phyloP scores from a whole-genome alignment of 495 filamentous ascomycete species.

The Chaetomium fimeti region DNA sequence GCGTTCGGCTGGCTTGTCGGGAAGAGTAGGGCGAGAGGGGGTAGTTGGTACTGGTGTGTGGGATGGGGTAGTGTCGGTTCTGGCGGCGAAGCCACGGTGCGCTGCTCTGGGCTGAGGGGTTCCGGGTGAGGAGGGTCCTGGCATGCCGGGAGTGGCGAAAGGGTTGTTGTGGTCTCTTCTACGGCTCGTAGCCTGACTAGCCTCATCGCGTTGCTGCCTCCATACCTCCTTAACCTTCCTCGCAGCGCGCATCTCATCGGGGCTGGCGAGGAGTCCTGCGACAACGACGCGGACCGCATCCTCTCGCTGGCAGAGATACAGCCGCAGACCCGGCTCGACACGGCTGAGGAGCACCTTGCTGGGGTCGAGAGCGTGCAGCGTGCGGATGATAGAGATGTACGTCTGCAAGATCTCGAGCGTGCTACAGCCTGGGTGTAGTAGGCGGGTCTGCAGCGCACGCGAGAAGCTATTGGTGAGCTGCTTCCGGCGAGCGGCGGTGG shows the following conservation, averaged over 20 bases:
- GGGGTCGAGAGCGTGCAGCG: conserved; percentile 84
- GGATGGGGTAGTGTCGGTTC: not conserved
- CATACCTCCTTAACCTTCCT: conserved; percentile 41
- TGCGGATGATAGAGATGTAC: conserved; percentile 89
- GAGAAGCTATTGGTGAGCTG: conserved; percentile 73
- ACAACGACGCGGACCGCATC: conserved; percentile 89
- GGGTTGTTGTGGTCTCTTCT: not conserved
- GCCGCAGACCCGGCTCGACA: conserved; percentile 75
- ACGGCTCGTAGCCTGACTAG: not conserved
- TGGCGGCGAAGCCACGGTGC: conserved; percentile 10
- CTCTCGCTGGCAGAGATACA: conserved; percentile 89
- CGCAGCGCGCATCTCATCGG: conserved; percentile 43
- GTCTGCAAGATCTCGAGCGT: conserved; percentile 84
- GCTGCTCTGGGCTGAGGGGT: conserved; percentile 10
- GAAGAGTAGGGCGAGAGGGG: not conserved
- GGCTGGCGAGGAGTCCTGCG: conserved; percentile 73
- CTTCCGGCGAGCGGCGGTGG: conserved; percentile 54
- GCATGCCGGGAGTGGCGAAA: conserved; percentile 17
- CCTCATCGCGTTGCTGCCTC: conserved; percentile 15
- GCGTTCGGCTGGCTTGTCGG: not conserved
- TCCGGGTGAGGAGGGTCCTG: not conserved
- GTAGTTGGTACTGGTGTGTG: not conserved
- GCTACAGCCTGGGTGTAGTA: conserved; percentile 85
- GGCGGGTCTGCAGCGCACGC: conserved; percentile 60
- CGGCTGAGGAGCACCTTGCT: conserved; percentile 88